Base-by-base conservation (phyloP, 2,329 filamentous ascomycete species). In the Beauveria sp. region DNA sequence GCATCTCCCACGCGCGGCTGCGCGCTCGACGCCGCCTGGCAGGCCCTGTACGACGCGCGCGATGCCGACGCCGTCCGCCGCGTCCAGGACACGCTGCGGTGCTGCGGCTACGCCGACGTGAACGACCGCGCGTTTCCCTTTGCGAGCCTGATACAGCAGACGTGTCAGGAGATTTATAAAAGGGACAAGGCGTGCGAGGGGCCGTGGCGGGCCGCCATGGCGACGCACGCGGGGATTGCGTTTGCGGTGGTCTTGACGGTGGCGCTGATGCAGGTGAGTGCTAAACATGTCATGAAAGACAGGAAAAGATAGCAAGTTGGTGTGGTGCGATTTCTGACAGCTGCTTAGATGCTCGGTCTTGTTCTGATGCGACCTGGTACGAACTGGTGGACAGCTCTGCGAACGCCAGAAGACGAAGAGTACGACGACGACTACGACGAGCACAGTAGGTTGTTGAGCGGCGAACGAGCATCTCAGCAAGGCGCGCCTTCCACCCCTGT, bases 121-220 rank as follows among this genome's bases (percentile, higher is more conserved):
- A 71, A 69, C 34, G 86, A 91, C 67, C 82, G 81, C 65, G 81
- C 82, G 0, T 90, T 81, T 76, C 88, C 88, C 0, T 89, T 88
- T 62, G 76, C 77, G 0, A 64, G 59, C 1, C 34, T 58, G 12
- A 60, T 60, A 8, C 10, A 38, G 57, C 56, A 58, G 65, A 67
- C 56, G 55, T 88, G 86, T 67, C 65, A 73, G 5, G 69, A 75
- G 51, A 71, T 77, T 5, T 85, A 78, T 65, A 75, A 76, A 0
- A 75, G 83, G 34, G 70, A 68, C 0, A 67, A 61, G 16, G 70
- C 79, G 0, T 90, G 87, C 61, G 69, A 79, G 10, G 77, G 62
- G 1, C 77, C 78, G 0, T 90, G 86, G 87, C 79, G 75, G n/a
- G 72, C 70, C 28, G 77, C 80, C 49, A 77, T 87, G 70, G 78